A percentile compares a stretch with the other conserved stretches of the same genome.
Conservation (phyloP, 2,329 filamentous ascomycete genomes). For the Botryosphaeria dothidea region DNA sequence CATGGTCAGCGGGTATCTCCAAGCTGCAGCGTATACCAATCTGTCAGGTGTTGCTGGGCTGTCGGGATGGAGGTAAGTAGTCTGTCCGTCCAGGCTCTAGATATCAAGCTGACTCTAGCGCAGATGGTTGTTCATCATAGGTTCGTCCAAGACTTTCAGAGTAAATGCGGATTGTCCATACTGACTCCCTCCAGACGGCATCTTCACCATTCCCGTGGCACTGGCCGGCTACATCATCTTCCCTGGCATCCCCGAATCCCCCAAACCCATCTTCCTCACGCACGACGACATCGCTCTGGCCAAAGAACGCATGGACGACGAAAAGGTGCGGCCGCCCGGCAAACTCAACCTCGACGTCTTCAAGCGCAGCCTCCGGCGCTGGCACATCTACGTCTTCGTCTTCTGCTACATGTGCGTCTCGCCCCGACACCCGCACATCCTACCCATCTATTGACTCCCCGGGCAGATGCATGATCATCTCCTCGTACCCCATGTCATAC, state of each 20-base stretch:
- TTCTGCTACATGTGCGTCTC: conserved; percentile 49
- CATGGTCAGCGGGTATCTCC: conserved; percentile 62
- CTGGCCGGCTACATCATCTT: conserved; percentile 57
- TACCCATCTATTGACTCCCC: background rate
- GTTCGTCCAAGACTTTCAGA: background rate
- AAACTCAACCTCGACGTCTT: conserved; percentile 47
- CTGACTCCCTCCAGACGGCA: conserved; percentile 42
- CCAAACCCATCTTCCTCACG: conserved; percentile 52
- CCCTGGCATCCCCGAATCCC: conserved; percentile 53
- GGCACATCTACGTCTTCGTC: conserved; percentile 55
- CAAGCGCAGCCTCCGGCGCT: conserved; percentile 48
- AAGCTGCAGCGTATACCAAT: conserved; percentile 55
- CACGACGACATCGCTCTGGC: conserved; percentile 35
- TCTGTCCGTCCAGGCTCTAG: background rate
- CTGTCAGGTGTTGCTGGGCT: conserved; percentile 53
- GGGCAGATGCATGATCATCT: conserved; percentile 32
- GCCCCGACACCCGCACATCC: conserved; percentile 6
- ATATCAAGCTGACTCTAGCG: conserved; percentile 33
- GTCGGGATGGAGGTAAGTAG: conserved; percentile 44
- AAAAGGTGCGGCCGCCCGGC: conserved; percentile 38
- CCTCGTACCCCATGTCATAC: conserved; percentile 48
- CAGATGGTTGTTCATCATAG: conserved; percentile 56
- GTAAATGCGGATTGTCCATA: background rate
- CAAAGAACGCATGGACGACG: conserved; percentile 30
- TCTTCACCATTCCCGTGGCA: conserved; percentile 59